Percentiles rank a stretch among this genome's conserved stretches.
Conservation (phyloP, 169 alveolate species). For the Plasmodium falciparum region DNA sequence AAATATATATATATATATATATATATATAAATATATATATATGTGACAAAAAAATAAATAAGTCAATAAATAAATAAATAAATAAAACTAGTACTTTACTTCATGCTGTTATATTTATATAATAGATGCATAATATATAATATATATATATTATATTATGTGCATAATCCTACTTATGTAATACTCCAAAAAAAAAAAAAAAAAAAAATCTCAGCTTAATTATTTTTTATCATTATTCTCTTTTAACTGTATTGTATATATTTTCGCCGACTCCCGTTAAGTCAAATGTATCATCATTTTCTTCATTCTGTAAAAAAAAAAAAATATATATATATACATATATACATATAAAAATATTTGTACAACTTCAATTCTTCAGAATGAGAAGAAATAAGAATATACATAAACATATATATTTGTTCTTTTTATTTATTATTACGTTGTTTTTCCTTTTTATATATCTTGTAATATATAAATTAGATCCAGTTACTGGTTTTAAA, state of each 20-base stretch:
- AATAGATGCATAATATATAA: background rate
- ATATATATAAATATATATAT: no score
- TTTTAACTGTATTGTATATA: conserved; percentile 43
- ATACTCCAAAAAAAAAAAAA: background rate
- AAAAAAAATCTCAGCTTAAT: background rate
- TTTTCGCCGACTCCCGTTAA: conserved; percentile 69
- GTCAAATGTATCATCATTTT: conserved; percentile 34
- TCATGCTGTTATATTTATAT: no score
- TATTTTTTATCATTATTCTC: conserved; percentile 9
- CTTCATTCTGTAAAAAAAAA: conserved; percentile 13
- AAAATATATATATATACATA: background rate
- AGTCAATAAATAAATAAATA: no score
- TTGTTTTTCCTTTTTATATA: conserved; percentile 19
- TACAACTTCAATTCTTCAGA: background rate
- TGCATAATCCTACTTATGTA: background rate
- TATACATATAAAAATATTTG: background rate
- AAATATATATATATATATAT: no score
- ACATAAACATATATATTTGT: background rate
- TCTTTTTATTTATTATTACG: background rate
- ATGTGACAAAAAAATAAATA: no score
- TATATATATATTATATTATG: background rate
- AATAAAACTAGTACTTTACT: no score
- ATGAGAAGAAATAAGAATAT: background rate
- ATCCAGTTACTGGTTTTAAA: conserved; percentile 56
- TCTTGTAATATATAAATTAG: conserved; percentile 56